Percentiles rank a stretch among this genome's conserved stretches.
phyloP scores from a whole-genome alignment of 2,329 filamentous ascomycete species.

The Lasiodiplodia hormozganensis region DNA sequence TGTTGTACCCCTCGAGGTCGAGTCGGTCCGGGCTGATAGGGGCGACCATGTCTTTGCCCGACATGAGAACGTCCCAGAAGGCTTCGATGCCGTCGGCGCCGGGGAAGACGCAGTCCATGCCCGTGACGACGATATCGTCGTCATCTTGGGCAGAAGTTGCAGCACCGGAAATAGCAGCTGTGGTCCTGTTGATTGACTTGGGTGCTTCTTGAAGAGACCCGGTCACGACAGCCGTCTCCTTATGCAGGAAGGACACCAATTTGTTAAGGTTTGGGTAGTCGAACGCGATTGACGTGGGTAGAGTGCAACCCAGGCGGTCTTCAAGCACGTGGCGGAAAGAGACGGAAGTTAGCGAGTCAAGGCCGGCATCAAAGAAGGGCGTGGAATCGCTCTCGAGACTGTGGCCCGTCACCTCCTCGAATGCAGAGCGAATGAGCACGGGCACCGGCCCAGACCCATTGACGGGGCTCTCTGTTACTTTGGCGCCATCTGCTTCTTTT shows the following conservation, averaged over 20 bases:
- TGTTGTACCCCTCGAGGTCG: neutral
- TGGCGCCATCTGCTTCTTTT: too few relatives aligned
- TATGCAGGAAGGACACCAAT: neutral
- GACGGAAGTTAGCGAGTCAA: neutral
- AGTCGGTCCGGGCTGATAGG: neutral
- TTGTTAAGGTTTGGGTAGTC: neutral
- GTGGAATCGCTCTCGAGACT: neutral
- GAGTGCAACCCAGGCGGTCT: neutral
- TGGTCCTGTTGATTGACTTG: too few relatives aligned
- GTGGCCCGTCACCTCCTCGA: neutral
- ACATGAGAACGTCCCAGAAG: neutral
- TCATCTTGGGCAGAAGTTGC: neutral
- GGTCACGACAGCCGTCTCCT: neutral
- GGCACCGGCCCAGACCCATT: neutral
- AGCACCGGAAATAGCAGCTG: too few relatives aligned
- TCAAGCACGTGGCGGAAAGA: neutral
- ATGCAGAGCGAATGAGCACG: neutral
- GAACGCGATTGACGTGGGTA: neutral
- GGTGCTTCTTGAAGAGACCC: too few relatives aligned
- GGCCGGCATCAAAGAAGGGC: neutral
- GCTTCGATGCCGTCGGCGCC: constrained; percentile 1
- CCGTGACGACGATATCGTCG: neutral
- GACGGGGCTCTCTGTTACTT: too few relatives aligned
- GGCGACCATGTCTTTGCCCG: neutral
- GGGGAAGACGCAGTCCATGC: neutral